Conservation (phyloP, 306 rosid genomes). For the Vigna radiata region DNA sequence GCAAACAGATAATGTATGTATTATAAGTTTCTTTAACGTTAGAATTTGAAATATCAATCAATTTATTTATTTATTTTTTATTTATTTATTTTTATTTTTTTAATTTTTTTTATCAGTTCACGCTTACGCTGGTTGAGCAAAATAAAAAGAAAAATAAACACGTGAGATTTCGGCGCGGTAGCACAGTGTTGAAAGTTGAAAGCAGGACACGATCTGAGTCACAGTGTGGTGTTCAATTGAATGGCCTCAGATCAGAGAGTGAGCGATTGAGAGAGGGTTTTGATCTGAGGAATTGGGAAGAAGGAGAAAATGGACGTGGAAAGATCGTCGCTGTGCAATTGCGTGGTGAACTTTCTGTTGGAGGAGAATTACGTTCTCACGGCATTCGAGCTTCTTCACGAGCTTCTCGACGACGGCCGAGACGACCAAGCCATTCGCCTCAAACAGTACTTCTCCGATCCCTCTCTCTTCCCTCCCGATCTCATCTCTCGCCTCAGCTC, state of each 20-base stretch:
- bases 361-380: constrained; percentile 92
- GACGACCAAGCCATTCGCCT: constrained; percentile 94
- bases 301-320: constrained; percentile 71
- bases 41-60: too few relatives aligned
- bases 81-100: too few relatives aligned
- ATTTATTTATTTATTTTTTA: too few relatives aligned
- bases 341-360: constrained; percentile 92
- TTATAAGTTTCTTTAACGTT: too few relatives aligned
- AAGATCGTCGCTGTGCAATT: constrained; percentile 96
- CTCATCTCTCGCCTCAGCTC: constrained; percentile 88
- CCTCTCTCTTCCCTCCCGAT: constrained; percentile 82
- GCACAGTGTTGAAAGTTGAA: not conserved
- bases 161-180: not conserved
- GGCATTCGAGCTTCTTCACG: constrained; percentile 98
- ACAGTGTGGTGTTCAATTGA: too few relatives aligned
- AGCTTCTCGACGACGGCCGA: constrained; percentile 94
- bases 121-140: too few relatives aligned
- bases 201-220: not conserved
- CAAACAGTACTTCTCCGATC: constrained; percentile 78
- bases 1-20: too few relatives aligned
- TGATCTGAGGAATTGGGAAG: not conserved
- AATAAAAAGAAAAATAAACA: not conserved
- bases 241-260: not conserved
- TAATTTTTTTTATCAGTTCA: too few relatives aligned
- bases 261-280: not conserved